Conservation (phyloP, 2,329 filamentous ascomycete genomes). For the Colletotrichum higginsianum region DNA sequence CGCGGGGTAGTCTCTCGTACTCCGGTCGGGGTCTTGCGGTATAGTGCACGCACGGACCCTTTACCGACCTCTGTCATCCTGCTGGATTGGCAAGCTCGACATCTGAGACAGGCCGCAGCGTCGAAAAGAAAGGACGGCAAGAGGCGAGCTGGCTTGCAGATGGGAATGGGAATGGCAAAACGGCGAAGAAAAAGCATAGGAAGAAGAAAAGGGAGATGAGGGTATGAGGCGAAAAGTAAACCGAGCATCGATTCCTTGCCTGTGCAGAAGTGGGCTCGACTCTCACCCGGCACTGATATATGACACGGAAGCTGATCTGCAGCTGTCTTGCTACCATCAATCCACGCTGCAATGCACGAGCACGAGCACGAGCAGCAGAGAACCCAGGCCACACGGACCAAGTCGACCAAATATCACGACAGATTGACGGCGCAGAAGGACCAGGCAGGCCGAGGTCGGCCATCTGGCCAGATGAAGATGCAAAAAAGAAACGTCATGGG, state of each 20-base stretch:
- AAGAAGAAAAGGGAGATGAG: neutral
- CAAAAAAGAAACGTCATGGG: slow-evolving; percentile 20
- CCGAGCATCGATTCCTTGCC: neutral
- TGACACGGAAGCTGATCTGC: slow-evolving; percentile 30
- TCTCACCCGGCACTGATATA: neutral
- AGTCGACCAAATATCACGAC: slow-evolving; percentile 16
- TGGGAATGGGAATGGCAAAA: neutral
- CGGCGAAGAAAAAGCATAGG: slow-evolving; percentile 1
- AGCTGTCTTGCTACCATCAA: slow-evolving; percentile 19
- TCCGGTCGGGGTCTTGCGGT: neutral
- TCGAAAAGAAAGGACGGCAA: slow-evolving; percentile 1
- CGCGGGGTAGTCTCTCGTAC: slow-evolving; percentile 12
- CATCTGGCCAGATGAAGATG: slow-evolving; percentile 3
- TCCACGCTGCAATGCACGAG: slow-evolving; percentile 23
- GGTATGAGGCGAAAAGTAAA: neutral
- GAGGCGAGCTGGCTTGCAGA: neutral
- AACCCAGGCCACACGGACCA: slow-evolving; percentile 17
- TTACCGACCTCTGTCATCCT: slow-evolving; percentile 22
- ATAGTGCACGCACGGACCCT: slow-evolving; percentile 29
- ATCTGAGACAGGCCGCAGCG: slow-evolving; percentile 15
- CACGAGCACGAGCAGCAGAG: neutral
- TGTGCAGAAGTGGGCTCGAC: slow-evolving; percentile 7
- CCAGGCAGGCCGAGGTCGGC: slow-evolving; percentile 24
- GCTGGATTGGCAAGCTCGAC: slow-evolving; percentile 29
- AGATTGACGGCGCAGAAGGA: slow-evolving; percentile 20